A percentile compares a stretch with the other conserved stretches of the same genome.
phyloP scores from a whole-genome alignment of 208 protist genomes.

The Kentomonas sorsogonicus region DNA sequence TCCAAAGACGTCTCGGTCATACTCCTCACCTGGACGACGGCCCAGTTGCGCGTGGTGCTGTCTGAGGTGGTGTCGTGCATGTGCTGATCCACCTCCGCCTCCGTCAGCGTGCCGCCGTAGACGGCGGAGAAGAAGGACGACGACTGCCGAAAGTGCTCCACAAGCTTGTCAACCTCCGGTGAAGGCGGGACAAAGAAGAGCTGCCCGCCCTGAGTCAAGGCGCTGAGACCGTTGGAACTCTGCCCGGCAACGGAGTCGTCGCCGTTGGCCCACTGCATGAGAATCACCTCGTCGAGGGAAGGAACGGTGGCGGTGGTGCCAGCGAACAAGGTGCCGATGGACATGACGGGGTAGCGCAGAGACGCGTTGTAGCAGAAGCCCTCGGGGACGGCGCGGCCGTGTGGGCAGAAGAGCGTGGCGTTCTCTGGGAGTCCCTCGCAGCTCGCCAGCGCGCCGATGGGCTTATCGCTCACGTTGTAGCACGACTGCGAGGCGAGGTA shows the following conservation, averaged over 20 bases:
- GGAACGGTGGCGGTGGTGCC: constrained; percentile 17
- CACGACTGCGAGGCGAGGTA: not conserved
- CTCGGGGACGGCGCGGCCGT: constrained; percentile 20
- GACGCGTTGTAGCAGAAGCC: constrained; percentile 20
- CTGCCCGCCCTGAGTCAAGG: constrained; percentile 16
- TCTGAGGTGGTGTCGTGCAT: constrained; percentile 14
- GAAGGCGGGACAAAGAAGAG: constrained; percentile 47
- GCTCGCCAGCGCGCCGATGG: constrained; percentile 9
- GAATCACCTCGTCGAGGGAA: constrained; percentile 44
- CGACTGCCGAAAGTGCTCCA: constrained; percentile 23
- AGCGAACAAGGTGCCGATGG: not conserved
- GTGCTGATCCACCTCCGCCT: constrained; percentile 11
- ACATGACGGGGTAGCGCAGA: not conserved
- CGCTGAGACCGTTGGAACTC: constrained; percentile 2
- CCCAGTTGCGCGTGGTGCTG: constrained; percentile 19
- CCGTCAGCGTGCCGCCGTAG: constrained; percentile 19
- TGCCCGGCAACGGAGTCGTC: not conserved
- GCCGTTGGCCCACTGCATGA: constrained; percentile 39
- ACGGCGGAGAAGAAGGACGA: constrained; percentile 34
- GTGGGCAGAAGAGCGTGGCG: constrained; percentile 14
- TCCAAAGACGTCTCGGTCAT: constrained; percentile 25
- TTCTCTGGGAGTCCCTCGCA: not conserved
- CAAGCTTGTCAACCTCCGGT: constrained; percentile 21
- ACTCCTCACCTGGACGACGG: constrained; percentile 35
- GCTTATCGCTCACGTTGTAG: constrained; percentile 15